phyloP scores from a whole-genome alignment of 2,329 filamentous ascomycete genomes.

The Cordyceps pruinosa region DNA sequence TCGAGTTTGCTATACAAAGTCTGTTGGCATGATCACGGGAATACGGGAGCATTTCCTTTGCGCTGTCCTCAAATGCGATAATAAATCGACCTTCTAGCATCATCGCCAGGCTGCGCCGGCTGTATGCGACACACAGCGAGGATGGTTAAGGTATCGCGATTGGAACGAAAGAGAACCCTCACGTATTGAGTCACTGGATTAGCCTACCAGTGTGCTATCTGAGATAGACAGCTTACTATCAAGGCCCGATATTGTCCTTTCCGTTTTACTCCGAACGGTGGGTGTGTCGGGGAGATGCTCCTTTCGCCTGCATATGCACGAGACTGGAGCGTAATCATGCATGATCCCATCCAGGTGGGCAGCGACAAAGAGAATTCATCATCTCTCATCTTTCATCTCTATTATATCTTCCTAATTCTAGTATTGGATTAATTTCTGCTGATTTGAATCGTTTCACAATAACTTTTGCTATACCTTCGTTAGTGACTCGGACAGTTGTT shows the following conservation, averaged over 20 bases:
- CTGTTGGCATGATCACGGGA: constrained; percentile 12
- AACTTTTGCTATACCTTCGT: not conserved
- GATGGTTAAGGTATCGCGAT: not conserved
- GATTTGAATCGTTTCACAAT: not conserved
- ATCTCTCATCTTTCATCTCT: not conserved
- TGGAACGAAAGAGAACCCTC: too few species aligned
- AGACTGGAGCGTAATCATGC: not conserved
- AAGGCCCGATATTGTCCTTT: too few species aligned
- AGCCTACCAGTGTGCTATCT: too few species aligned
- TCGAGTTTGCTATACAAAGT: constrained; percentile 28
- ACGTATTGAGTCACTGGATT: too few species aligned
- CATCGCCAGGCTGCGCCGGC: not conserved
- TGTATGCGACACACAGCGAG: not conserved
- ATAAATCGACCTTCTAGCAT: too few species aligned
- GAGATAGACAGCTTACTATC: too few species aligned
- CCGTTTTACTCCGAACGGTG: too few species aligned
- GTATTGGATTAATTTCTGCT: not conserved
- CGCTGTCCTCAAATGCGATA: not conserved
- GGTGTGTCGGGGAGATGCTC: too few species aligned
- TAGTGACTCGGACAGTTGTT: too few species aligned
- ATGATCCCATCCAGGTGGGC: not conserved
- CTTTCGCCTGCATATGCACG: not conserved
- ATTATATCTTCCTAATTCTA: not conserved
- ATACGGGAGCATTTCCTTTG: too few species aligned
- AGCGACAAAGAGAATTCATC: too few species aligned